Conservation (phyloP, 169 alveolate genomes). For the Condylostoma magnum region DNA sequence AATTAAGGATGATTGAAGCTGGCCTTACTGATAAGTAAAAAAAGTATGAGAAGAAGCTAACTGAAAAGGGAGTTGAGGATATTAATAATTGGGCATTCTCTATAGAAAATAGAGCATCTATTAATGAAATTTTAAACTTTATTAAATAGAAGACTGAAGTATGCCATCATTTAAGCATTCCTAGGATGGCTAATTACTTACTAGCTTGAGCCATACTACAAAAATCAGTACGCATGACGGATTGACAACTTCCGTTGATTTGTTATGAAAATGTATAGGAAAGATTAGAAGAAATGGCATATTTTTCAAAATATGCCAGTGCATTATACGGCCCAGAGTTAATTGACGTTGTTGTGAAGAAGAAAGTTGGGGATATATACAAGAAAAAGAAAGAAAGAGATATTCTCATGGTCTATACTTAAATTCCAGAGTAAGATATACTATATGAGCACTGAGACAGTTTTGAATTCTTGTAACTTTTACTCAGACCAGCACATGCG, state of each 20-base stretch:
- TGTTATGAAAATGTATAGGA: background rate
- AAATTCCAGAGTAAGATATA: background rate
- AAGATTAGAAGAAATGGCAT: background rate
- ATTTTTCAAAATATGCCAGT: background rate
- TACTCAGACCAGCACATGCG: conserved; percentile 9
- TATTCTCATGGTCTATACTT: background rate
- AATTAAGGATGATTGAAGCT: conserved; percentile 16
- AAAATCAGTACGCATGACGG: background rate
- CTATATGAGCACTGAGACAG: background rate
- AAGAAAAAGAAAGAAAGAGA: background rate
- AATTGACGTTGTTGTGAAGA: background rate
- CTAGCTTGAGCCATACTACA: conserved; percentile 8
- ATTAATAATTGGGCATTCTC: conserved; percentile 17
- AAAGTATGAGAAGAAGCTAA: background rate
- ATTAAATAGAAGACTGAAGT: conserved; percentile 5
- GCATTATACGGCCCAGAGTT: conserved; percentile 15
- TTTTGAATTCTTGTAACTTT: too few species aligned
- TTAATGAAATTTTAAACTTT: background rate
- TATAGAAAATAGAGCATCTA: conserved; percentile 20
- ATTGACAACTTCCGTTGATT: background rate
- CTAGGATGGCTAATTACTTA: background rate
- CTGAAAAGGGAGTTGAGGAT: background rate
- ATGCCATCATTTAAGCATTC: background rate
- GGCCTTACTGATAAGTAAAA: conserved; percentile 3
- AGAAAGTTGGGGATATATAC: background rate